These are phyloP conservation scores for Seiridium cupressi DNA, from an alignment of 2,329 filamentous ascomycete genomes.

Conservation along the genomic window DNA sequence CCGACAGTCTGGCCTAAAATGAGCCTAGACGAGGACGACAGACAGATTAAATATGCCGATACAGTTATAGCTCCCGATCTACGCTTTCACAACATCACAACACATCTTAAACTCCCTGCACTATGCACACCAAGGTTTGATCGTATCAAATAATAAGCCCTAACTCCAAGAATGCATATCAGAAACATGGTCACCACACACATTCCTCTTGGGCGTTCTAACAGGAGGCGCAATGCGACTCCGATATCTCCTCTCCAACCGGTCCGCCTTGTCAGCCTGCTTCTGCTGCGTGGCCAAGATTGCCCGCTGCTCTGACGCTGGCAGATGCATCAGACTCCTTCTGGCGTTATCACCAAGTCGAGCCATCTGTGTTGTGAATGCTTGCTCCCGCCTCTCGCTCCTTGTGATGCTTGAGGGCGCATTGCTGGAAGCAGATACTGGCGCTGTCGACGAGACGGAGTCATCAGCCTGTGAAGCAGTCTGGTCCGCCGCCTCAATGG, in stretches of 20 bases:
- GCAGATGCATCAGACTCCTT: slow-evolving; percentile 25
- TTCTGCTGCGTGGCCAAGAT: slow-evolving; percentile 24
- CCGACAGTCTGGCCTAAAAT: slow-evolving; percentile 12
- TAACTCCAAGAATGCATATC: no score
- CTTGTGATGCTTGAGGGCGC: not conserved
- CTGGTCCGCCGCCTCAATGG: not conserved
- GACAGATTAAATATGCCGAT: no score
- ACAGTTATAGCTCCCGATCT: no score
- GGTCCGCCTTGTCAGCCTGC: slow-evolving; percentile 23
- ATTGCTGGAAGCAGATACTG: not conserved
- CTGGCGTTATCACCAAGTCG: slow-evolving; percentile 24
- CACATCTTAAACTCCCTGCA: no score
- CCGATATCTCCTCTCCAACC: slow-evolving; percentile 14
- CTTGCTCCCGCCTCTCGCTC: slow-evolving; percentile 12
- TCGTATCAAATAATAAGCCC: no score
- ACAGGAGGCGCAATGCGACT: slow-evolving; percentile 12
- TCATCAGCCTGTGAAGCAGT: not conserved
- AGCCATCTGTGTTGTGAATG: slow-evolving; percentile 20
- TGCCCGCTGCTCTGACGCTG: slow-evolving; percentile 24
- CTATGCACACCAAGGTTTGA: no score
- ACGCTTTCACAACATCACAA: no score
- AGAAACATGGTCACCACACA: no score
- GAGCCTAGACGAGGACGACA: slow-evolving; percentile 10
- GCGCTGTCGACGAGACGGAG: not conserved
- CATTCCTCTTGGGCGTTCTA: no score